These are phyloP conservation scores for Trametes versicolor DNA, from an alignment of 1,284 basidiomycete species.

Conservation along the genomic window DNA sequence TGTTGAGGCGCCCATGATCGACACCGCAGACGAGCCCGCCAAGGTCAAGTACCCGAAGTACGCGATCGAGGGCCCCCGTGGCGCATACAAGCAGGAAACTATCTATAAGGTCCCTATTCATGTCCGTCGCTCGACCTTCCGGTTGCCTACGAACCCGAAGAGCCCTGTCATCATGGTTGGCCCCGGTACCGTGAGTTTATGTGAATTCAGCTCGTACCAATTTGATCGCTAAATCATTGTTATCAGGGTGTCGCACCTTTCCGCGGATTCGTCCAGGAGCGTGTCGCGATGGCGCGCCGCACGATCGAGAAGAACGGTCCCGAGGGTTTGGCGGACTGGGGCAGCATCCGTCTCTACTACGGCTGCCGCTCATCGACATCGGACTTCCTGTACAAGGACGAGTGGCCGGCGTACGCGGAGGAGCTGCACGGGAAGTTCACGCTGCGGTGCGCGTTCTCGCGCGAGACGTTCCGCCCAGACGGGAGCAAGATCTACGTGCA, in stretches of 20 bases:
- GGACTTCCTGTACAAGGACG: slow-evolving; percentile 95
- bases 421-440: slow-evolving; percentile 93
- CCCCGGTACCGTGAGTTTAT: slow-evolving; percentile 87
- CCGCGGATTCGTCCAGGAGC: slow-evolving; percentile 98
- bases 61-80: slow-evolving; percentile 89
- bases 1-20: slow-evolving; percentile 58
- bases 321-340: slow-evolving; percentile 95
- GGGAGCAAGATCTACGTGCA: slow-evolving; percentile 98
- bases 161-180: slow-evolving; percentile 99
- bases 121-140: slow-evolving; percentile 95
- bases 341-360: slow-evolving; percentile 93
- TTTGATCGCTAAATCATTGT: slow-evolving; percentile 17
- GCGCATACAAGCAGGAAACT: slow-evolving; percentile 77
- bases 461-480: slow-evolving; percentile 90
- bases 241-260: slow-evolving; percentile 94
- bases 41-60: slow-evolving; percentile 74
- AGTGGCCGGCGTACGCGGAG: slow-evolving; percentile 90
- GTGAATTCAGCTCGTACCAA: slow-evolving; percentile 9
- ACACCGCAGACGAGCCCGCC: slow-evolving; percentile 47
- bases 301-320: slow-evolving; percentile 93
- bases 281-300: slow-evolving; percentile 93
- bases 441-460: slow-evolving; percentile 90
- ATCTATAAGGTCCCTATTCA: slow-evolving; percentile 92
- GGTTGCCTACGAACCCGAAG: slow-evolving; percentile 96
- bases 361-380: slow-evolving; percentile 90